Evolutionary conservation across 2,329 filamentous ascomycete genomes (phyloP), one percentile per base, ranked within the genome.

Genomic region (Teratosphaeria epicoccoides): DNA sequence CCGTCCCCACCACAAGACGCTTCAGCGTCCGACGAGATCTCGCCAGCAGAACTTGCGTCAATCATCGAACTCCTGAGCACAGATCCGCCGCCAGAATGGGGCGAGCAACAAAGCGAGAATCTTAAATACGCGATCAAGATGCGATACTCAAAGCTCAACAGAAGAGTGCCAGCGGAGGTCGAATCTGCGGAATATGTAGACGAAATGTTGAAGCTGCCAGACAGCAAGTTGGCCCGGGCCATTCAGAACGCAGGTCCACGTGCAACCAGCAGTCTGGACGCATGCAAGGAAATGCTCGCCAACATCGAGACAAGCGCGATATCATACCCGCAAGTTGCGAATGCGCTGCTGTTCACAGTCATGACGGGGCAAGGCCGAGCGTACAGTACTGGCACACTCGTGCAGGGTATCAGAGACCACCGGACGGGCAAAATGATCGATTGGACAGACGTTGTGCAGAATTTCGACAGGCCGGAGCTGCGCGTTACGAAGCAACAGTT

Each of bases 61-160:
- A 84, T 95, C 53, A 76, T 96, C 68, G 88, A 95, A 68, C 86
- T 88, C 60, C 86, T 94, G 61, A 83, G 95, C 50, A 84, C 93
- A 68, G 84, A 90, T 61, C 88, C 90, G 49, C 88, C 89, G 25
- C 87, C 86, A 24, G 88, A 85, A 67, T 94, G 94, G 73, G 87
- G 86, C 62, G 82, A 88, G 50, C 78, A 83, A 49, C 83, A 81
- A 52, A 82, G 86, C 63, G 76, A 83, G 57, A 85, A 89, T 63
- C 77, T 84, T 40, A 73, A 75, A 45, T 78, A 80, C 64, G 85
- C 83, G 57, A 77, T 84, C 52, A 77, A 78, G 61, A 76, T 84
- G 52, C 80, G 88, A 60, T 94, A 87, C 67, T 75, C 81, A 43
- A 76, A 76, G 52, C 71, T 78, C 49, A 82, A 85, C 55, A 73